Conservation (phyloP, 2,329 filamentous ascomycete genomes). For the Neonectria sp. region DNA sequence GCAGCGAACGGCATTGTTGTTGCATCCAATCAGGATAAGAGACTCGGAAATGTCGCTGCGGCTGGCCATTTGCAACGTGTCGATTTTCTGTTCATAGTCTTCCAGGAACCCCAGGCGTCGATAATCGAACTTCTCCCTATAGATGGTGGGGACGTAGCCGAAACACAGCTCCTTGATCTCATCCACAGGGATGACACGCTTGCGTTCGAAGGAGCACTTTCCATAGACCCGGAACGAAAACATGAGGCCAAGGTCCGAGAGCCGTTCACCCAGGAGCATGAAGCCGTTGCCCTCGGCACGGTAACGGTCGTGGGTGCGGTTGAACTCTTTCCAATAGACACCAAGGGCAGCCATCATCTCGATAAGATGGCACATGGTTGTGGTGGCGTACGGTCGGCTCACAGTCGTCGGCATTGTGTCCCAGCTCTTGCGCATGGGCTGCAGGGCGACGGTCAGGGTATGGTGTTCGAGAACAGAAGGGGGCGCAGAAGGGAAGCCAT, state of each 20-base stretch:
- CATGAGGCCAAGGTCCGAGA: conserved; percentile 67
- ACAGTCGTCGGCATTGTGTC: conserved; percentile 66
- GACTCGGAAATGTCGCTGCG: conserved; percentile 67
- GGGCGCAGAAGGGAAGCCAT: conserved; percentile 43
- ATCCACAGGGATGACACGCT: conserved; percentile 68
- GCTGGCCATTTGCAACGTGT: conserved; percentile 64
- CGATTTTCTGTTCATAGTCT: conserved; percentile 60
- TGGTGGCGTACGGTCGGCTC: conserved; percentile 67
- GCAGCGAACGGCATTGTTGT: conserved; percentile 64
- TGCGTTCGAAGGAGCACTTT: conserved; percentile 62
- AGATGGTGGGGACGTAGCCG: conserved; percentile 70
- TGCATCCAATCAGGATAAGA: conserved; percentile 68
- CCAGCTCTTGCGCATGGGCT: conserved; percentile 64
- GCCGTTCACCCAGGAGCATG: conserved; percentile 62
- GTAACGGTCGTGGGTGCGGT: conserved; percentile 65
- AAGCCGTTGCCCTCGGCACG: conserved; percentile 71
- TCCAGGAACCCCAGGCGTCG: conserved; percentile 56
- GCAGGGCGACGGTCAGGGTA: conserved; percentile 62
- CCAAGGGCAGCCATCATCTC: conserved; percentile 69
- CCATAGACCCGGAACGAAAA: conserved; percentile 69
- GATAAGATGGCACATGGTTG: conserved; percentile 69
- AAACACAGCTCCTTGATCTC: conserved; percentile 70
- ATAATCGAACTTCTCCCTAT: conserved; percentile 56
- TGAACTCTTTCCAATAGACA: conserved; percentile 73
- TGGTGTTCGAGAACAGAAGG: conserved; percentile 51